Conservation (phyloP, 1,139 yeast genomes). For the Debaryomyces sp. region DNA sequence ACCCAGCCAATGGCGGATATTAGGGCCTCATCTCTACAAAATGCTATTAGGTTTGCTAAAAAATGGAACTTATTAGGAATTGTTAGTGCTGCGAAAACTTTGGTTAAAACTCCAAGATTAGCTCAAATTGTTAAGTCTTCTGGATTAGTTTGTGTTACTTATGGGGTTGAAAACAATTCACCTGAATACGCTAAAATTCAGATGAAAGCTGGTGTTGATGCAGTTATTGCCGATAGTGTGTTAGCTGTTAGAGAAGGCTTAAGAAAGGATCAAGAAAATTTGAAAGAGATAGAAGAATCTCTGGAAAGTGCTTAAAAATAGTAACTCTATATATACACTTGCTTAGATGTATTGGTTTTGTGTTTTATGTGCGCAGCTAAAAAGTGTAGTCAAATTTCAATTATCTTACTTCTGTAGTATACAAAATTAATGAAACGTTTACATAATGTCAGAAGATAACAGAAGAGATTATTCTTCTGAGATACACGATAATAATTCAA, state of each 20-base stretch:
- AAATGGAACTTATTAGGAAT: conserved; percentile 93
- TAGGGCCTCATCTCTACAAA: conserved; percentile 85
- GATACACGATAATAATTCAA: not conserved
- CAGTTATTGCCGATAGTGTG: conserved; percentile 94
- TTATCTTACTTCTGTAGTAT: not conserved
- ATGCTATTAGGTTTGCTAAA: conserved; percentile 87
- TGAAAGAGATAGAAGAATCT: conserved; percentile 14
- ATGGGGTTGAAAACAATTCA: conserved; percentile 82
- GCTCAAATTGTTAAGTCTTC: conserved; percentile 86
- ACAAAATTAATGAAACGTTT: not conserved
- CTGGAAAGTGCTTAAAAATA: not conserved
- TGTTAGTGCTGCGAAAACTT: conserved; percentile 85
- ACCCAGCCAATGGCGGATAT: conserved; percentile 83
- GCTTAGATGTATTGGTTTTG: not conserved
- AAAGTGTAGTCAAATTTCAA: not conserved
- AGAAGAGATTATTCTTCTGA: not conserved
- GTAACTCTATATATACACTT: not conserved
- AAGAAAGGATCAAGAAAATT: conserved; percentile 36
- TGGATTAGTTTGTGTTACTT: conserved; percentile 92
- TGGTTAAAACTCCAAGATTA: conserved; percentile 84
- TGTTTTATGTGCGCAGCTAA: not conserved
- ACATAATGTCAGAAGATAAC: not conserved
- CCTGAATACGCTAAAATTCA: conserved; percentile 86
- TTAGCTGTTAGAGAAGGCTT: conserved; percentile 89
- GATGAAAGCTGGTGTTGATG: conserved; percentile 95